phyloP scores from a whole-genome alignment of 2,329 filamentous ascomycete genomes.

The Aulographum hederae region DNA sequence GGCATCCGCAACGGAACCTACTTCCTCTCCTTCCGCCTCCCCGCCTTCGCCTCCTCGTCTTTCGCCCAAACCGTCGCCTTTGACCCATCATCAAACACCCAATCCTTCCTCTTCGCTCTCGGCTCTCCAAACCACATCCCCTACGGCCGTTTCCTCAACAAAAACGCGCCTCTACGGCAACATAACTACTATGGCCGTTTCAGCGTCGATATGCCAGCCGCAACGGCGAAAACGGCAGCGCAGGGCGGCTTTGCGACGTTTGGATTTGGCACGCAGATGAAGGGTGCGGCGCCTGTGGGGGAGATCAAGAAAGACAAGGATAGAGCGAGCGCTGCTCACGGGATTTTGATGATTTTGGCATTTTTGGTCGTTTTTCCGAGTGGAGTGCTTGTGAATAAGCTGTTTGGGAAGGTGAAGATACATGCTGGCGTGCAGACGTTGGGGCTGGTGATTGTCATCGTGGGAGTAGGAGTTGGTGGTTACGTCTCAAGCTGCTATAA shows the following conservation, averaged over 20 bases:
- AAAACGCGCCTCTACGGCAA: slow-evolving; percentile 27
- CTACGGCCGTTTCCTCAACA: slow-evolving; percentile 7
- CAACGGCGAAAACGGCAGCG: slow-evolving; percentile 15
- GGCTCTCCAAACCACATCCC: slow-evolving; percentile 25
- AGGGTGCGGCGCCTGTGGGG: slow-evolving; percentile 5
- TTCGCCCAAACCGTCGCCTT: too few relatives aligned
- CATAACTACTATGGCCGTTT: slow-evolving; percentile 38
- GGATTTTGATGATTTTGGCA: slow-evolving; percentile 33
- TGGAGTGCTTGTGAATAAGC: slow-evolving; percentile 34
- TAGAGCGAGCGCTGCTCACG: slow-evolving; percentile 14
- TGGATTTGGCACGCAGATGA: slow-evolving; percentile 8
- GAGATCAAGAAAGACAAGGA: slow-evolving; percentile 10
- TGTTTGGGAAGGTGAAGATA: slow-evolving; percentile 33
- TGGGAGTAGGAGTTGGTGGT: slow-evolving; percentile 35
- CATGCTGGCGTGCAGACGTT: slow-evolving; percentile 36
- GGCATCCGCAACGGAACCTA: too few relatives aligned
- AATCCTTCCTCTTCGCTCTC: slow-evolving; percentile 34
- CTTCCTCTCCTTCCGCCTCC: too few relatives aligned
- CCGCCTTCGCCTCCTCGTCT: too few relatives aligned
- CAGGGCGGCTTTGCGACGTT: slow-evolving; percentile 16
- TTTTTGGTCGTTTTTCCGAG: slow-evolving; percentile 38
- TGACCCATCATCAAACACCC: slow-evolving; percentile 24
- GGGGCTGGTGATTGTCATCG: slow-evolving; percentile 28
- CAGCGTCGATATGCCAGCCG: slow-evolving; percentile 34
- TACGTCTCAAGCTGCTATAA: slow-evolving; percentile 34